Evolutionary conservation across 2,329 filamentous ascomycete species (phyloP).

Genomic region (Paracoccidioides brasiliensis): DNA sequence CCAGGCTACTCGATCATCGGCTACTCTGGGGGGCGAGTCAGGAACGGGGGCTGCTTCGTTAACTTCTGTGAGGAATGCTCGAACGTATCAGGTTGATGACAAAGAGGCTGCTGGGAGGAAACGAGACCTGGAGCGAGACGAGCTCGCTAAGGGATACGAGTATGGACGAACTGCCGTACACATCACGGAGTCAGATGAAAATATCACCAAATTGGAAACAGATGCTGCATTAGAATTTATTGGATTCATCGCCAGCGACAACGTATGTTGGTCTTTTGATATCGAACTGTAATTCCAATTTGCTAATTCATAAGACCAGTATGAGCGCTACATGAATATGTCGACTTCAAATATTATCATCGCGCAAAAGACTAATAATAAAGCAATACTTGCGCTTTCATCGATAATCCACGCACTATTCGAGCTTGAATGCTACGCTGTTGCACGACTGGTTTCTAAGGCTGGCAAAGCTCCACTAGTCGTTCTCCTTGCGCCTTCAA

Average conservation of each 20-base stretch:
- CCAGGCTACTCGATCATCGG: conserved; percentile 40
- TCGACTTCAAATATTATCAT: conserved; percentile 68
- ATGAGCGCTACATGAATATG: conserved; percentile 74
- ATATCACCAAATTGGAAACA: conserved; percentile 79
- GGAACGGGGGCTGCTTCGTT: conserved; percentile 39
- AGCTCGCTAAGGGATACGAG: conserved; percentile 83
- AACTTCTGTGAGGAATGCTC: conserved; percentile 59
- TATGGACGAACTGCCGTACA: conserved; percentile 87
- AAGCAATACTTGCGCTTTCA: conserved; percentile 71
- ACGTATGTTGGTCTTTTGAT: conserved; percentile 35
- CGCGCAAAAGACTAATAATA: conserved; percentile 63
- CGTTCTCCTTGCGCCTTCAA: conserved; percentile 63
- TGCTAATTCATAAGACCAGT: conserved; percentile 34
- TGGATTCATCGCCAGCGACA: conserved; percentile 65
- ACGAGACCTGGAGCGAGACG: conserved; percentile 65
- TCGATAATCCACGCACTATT: conserved; percentile 79
- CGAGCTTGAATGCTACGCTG: conserved; percentile 71
- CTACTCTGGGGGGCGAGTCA: conserved; percentile 30
- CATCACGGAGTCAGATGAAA: conserved; percentile 74
- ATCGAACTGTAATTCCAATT: background rate
- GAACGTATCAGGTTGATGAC: conserved; percentile 70
- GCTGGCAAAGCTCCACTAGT: conserved; percentile 66
- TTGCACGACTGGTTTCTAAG: conserved; percentile 75
- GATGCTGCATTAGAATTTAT: conserved; percentile 63
- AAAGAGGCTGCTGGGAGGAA: conserved; percentile 63